A percentile compares a stretch with the other conserved stretches of the same genome.
Evolutionary conservation across 345 rosid genomes (phyloP).

Genomic region (Camelina sativa): DNA sequence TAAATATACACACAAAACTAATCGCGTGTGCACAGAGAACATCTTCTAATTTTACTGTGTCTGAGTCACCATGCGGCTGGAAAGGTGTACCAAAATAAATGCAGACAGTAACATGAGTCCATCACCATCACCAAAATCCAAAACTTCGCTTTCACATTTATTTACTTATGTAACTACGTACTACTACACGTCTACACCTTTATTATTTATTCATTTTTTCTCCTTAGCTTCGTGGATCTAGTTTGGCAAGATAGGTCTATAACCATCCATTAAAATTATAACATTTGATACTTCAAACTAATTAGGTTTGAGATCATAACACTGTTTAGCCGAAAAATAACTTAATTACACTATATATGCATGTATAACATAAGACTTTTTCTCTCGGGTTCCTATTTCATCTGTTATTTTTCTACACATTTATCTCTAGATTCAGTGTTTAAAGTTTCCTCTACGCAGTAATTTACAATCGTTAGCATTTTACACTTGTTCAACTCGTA

Average conservation of each 20-base stretch:
- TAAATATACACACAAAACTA: neutral
- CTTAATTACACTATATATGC: neutral
- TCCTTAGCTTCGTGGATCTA: slow-evolving; percentile 3
- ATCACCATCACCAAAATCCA: slow-evolving; percentile 19
- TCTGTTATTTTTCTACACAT: neutral
- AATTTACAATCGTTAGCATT: neutral
- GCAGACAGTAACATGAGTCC: slow-evolving; percentile 33
- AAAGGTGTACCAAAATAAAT: slow-evolving; percentile 29
- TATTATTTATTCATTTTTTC: neutral
- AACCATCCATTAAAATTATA: neutral
- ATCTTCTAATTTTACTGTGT: slow-evolving; percentile 24
- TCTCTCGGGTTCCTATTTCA: neutral
- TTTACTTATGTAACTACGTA: slow-evolving; percentile 11
- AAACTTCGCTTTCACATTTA: slow-evolving; percentile 29
- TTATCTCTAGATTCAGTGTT: too few species aligned
- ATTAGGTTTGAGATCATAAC: neutral
- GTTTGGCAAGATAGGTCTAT: slow-evolving; percentile 31
- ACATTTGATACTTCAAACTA: neutral
- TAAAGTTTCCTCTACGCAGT: too few species aligned
- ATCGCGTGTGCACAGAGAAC: neutral
- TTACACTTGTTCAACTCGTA: neutral
- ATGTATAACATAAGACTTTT: neutral
- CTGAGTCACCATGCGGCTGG: slow-evolving; percentile 31
- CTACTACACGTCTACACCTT: neutral
- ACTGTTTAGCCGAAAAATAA: neutral